Percentiles rank a stretch among this genome's conserved stretches.
These are phyloP conservation scores for Torrubiella hemipterigena DNA, from an alignment of 2,329 filamentous ascomycete species.

Conservation along the genomic window DNA sequence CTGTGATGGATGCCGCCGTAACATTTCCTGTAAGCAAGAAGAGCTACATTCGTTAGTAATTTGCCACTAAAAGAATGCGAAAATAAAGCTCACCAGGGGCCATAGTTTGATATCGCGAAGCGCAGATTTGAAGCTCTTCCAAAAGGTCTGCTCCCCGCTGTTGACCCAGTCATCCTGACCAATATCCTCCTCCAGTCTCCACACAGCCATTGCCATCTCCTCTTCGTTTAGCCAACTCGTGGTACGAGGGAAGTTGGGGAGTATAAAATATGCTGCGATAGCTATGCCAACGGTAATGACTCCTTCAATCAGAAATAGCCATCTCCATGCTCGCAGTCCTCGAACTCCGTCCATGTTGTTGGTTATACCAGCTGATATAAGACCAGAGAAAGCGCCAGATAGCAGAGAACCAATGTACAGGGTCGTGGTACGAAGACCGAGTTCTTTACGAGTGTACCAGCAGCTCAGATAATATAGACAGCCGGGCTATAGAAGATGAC, in stretches of 20 bases:
- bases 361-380: conserved; percentile 53
- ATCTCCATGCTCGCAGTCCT: conserved; percentile 51
- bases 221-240: conserved; percentile 25
- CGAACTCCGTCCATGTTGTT: conserved; percentile 46
- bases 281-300: conserved; percentile 51
- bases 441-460: conserved; percentile 61
- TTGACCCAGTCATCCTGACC: conserved; percentile 52
- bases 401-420: conserved; percentile 59
- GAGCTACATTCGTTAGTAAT: conserved; percentile 20
- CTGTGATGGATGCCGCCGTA: conserved; percentile 45
- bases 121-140: conserved; percentile 36
- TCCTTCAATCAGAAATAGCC: conserved; percentile 50
- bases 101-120: conserved; percentile 47
- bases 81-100: conserved; percentile 30
- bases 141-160: conserved; percentile 40
- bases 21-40: conserved; percentile 45
- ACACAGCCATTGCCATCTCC: conserved; percentile 21
- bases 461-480: conserved; percentile 50
- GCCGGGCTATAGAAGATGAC: conserved; percentile 25
- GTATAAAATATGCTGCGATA: conserved; percentile 38
- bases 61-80: neutral
- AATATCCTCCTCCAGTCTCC: conserved; percentile 52
- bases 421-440: conserved; percentile 52
- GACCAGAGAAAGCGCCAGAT: conserved; percentile 59
- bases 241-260: conserved; percentile 47